phyloP scores from a whole-genome alignment of 164 flowering plant genomes.

The Annona squamosa region DNA sequence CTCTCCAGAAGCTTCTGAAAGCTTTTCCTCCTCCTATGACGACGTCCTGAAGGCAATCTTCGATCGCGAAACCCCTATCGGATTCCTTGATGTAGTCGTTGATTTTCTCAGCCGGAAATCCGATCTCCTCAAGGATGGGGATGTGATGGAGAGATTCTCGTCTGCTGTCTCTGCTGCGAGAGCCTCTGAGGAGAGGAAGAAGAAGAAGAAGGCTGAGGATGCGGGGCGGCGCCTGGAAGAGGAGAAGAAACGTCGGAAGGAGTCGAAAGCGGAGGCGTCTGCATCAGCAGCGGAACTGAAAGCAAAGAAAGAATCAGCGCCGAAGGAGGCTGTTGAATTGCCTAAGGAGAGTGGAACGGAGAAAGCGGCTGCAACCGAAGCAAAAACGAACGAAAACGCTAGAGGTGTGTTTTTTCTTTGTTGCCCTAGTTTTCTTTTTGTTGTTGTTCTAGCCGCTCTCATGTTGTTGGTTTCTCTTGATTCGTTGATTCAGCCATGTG shows the following conservation, averaged over 20 bases:
- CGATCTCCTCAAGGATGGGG: constrained; percentile 12
- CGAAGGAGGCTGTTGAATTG: neutral
- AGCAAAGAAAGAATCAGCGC: neutral
- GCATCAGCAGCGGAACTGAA: neutral
- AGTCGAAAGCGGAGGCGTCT: neutral
- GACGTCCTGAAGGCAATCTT: constrained; percentile 8
- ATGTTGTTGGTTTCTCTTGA: too few species aligned
- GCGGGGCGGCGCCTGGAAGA: constrained; percentile 4
- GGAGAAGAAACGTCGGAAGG: constrained; percentile 1
- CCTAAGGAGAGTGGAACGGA: constrained; percentile 2
- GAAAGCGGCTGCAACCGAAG: neutral
- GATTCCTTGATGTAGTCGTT: constrained; percentile 6
- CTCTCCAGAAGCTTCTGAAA: neutral
- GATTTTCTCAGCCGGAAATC: constrained; percentile 17
- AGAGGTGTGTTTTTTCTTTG: constrained; percentile 2
- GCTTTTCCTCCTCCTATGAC: constrained; percentile 6
- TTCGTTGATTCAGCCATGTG: too few species aligned
- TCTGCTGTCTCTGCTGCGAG: constrained; percentile 6
- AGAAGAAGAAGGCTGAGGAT: neutral
- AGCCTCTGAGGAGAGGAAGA: constrained; percentile 10
- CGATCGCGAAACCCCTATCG: constrained; percentile 5
- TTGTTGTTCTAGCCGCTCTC: too few species aligned
- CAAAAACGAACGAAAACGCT: neutral
- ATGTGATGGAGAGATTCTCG: constrained; percentile 4
- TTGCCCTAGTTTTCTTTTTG: neutral